Percentiles rank a stretch among this genome's conserved stretches.
Evolutionary conservation across 2,329 filamentous ascomycete genomes (phyloP).

Genomic region (Dactylellina drechsleri): DNA sequence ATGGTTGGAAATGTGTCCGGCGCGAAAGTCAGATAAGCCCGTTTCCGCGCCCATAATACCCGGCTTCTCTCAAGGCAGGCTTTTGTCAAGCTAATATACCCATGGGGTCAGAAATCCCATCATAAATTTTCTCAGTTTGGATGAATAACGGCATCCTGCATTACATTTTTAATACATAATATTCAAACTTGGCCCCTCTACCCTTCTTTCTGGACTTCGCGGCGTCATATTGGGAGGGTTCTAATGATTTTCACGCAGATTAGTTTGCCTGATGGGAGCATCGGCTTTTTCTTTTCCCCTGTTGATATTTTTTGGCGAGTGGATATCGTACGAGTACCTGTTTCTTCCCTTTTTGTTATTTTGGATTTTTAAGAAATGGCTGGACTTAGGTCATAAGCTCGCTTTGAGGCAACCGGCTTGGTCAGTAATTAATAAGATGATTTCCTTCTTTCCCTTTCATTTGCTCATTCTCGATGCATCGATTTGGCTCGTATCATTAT

Average conservation of each 20-base stretch:
- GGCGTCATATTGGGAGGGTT: constrained; percentile 31
- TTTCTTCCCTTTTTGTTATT: background rate
- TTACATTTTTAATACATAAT: constrained; percentile 42
- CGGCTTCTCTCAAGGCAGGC: background rate
- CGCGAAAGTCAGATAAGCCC: constrained; percentile 48
- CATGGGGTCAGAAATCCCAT: constrained; percentile 2
- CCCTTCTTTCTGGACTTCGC: constrained; percentile 4
- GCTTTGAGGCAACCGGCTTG: no score
- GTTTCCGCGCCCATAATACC: constrained; percentile 5
- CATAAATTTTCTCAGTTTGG: constrained; percentile 13
- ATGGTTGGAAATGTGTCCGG: constrained; percentile 51
- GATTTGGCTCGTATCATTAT: no score
- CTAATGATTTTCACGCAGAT: constrained; percentile 32
- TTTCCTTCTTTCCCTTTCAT: background rate
- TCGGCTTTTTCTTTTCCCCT: constrained; percentile 30
- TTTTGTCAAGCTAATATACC: constrained; percentile 12
- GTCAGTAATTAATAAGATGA: background rate
- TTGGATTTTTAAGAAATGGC: background rate
- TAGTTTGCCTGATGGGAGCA: constrained; percentile 23
- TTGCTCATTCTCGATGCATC: no score
- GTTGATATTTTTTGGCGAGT: constrained; percentile 25
- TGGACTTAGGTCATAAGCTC: no score
- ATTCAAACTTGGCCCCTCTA: constrained; percentile 5
- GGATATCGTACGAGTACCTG: constrained; percentile 7
- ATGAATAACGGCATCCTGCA: constrained; percentile 2